These are phyloP conservation scores for Yamadazyma atlantica DNA, from an alignment of 1,139 yeast species.

Conservation along the genomic window DNA sequence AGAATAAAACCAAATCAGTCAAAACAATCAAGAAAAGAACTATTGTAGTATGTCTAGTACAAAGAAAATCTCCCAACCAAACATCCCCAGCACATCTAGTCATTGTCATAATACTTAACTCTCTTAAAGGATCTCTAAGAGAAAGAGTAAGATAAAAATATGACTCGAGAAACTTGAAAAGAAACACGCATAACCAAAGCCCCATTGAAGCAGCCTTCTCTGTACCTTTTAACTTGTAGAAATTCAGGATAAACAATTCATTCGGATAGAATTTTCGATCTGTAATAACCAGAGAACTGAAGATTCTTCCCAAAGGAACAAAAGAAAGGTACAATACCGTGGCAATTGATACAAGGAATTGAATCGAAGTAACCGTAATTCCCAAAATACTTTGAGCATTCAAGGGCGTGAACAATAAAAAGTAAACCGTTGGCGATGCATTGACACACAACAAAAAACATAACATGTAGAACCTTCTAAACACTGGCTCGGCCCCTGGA, in stretches of 20 bases:
- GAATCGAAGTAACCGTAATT: slow-evolving; percentile 38
- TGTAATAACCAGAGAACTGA: slow-evolving; percentile 20
- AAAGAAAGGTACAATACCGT: slow-evolving; percentile 45
- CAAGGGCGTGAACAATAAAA: slow-evolving; percentile 29
- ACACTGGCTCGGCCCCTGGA: slow-evolving; percentile 51
- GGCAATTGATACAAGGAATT: slow-evolving; percentile 43
- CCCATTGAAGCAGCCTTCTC: slow-evolving; percentile 43
- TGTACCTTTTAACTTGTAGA: slow-evolving; percentile 36
- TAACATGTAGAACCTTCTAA: slow-evolving; percentile 34
- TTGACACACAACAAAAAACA: slow-evolving; percentile 27
- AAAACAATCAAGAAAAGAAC: slow-evolving; percentile 36
- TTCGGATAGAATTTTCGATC: slow-evolving; percentile 30
- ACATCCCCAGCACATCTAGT: slow-evolving; percentile 45
- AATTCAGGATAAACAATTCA: slow-evolving; percentile 34
- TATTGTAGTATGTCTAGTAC: slow-evolving; percentile 40
- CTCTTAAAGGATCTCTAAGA: slow-evolving; percentile 49
- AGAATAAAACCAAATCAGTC: slow-evolving; percentile 48
- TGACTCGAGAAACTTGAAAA: slow-evolving; percentile 49
- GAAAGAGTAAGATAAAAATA: slow-evolving; percentile 52
- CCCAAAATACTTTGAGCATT: slow-evolving; percentile 28
- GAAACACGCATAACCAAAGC: slow-evolving; percentile 47
- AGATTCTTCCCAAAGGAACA: slow-evolving; percentile 47
- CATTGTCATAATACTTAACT: slow-evolving; percentile 40
- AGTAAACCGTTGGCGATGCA: slow-evolving; percentile 41
- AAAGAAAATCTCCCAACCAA: slow-evolving; percentile 40